Conservation (phyloP, 140 eudicot species). For the Ambrosia hybrid region DNA sequence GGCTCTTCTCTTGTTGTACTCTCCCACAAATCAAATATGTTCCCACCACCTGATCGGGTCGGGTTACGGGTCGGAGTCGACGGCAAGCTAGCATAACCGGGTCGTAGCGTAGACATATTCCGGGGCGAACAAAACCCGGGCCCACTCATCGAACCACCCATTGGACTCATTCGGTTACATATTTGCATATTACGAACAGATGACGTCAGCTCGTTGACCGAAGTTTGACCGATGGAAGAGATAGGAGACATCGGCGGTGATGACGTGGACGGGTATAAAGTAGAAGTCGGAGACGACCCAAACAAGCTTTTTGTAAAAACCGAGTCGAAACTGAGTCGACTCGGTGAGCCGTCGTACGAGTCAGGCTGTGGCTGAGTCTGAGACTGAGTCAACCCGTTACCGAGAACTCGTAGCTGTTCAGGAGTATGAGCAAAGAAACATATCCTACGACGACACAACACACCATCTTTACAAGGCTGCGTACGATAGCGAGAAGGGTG, state of each 20-base stretch:
- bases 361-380: conserved; percentile 10
- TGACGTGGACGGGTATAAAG: conserved; percentile 33
- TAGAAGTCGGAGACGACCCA: conserved; percentile 49
- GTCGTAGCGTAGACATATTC: conserved; percentile 36
- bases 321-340: conserved; percentile 35
- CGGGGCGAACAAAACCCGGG: conserved; percentile 46
- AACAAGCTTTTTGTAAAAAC: background rate
- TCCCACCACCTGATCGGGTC: conserved; percentile 36
- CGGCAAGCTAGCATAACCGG: conserved; percentile 36
- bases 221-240: conserved; percentile 30
- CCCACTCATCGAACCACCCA: conserved; percentile 33
- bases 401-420: conserved; percentile 59
- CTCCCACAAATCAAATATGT: conserved; percentile 58
- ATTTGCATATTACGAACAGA: conserved; percentile 62
- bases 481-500: conserved; percentile 79
- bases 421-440: conserved; percentile 93
- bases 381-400: conserved; percentile 10
- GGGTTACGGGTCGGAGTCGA: conserved; percentile 27
- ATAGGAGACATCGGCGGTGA: conserved; percentile 60
- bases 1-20: conserved; percentile 48
- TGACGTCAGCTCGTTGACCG: conserved; percentile 46
- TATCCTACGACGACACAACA: conserved; percentile 65
- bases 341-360: conserved; percentile 42
- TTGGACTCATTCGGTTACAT: conserved; percentile 22
- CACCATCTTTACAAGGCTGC: conserved; percentile 92